phyloP scores from a whole-genome alignment of 768 basidiomycete species.

The Strobilomyces confusus region DNA sequence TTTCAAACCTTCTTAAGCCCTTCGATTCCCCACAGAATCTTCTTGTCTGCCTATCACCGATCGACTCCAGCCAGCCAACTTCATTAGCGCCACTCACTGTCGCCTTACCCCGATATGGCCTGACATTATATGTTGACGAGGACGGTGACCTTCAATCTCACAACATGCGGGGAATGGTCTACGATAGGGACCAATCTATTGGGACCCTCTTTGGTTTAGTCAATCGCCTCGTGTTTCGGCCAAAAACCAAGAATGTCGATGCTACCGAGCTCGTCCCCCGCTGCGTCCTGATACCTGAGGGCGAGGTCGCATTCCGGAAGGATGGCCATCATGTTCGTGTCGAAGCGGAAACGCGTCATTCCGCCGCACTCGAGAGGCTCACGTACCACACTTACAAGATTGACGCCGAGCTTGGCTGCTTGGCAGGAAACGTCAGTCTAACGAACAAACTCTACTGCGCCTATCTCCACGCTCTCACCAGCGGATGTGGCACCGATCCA shows the following conservation, averaged over 20 bases:
- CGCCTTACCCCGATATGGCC: not conserved
- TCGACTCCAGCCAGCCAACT: not conserved
- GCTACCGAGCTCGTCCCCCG: not conserved
- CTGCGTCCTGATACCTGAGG: not conserved
- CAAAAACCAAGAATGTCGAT: not conserved
- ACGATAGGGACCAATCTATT: not conserved
- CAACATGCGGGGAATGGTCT: not conserved
- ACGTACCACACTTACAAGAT: not conserved
- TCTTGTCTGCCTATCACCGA: not conserved
- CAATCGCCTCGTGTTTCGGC: not conserved
- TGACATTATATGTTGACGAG: not conserved
- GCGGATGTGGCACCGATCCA: slow-evolving; percentile 41
- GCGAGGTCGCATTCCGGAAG: no score
- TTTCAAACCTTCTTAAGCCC: not conserved
- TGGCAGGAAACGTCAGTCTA: not conserved
- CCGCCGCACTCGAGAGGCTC: not conserved
- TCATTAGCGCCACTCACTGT: not conserved
- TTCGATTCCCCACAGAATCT: not conserved
- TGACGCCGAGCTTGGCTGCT: not conserved
- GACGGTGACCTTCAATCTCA: not conserved
- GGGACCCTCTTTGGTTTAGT: not conserved
- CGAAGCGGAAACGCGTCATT: no score
- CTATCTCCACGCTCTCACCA: slow-evolving; percentile 46
- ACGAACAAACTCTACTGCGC: slow-evolving; percentile 33
- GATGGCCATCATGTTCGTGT: not conserved